Evolutionary conservation across 768 basidiomycete genomes (phyloP), one percentile per base, ranked within the genome.

Genomic region (Lactarius sp.): DNA sequence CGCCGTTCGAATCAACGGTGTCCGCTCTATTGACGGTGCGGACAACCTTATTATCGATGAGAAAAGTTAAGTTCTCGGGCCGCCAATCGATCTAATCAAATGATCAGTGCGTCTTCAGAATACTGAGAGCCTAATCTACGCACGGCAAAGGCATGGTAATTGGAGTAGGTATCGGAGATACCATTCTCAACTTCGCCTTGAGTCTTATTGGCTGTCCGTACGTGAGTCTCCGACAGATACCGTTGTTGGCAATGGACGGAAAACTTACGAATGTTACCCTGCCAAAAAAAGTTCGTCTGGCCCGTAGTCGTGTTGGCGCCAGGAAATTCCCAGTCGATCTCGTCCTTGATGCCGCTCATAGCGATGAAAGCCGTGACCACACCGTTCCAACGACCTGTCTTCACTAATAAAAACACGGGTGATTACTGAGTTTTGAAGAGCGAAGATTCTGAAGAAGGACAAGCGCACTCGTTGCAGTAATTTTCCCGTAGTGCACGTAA

Each of bases 311-410:
- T 86, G 20, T 74, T 70, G 52, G 76, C 77, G 6, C 89, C 88
- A 59, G 89, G 87, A 69, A 86, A 92, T 71, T 92, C 90, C 90
- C 91, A 92, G 67, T 93, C 90, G 56, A 93, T 89, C 71, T 92
- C 91, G 70, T 91, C 88, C 72, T 89, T 91, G 69, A 92, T 80
- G 67, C 87, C 83, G 18, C 75, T 77, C 92, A 93, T 93, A 6
- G 86, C 88, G 70, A 92, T 90, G 75, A 88, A 89, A 9, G 92
- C 92, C 0, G 87, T 86, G 58, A 95, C 87, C 7, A 94, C 85
- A 39, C 92, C 92, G 18, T 72, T 79, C 90, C 89, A 92, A 61
- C 83, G 82, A 47, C 88, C 84, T 0, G 90, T 87, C 76, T 91
- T 92, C 68, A 91, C 87, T 88, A 69, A 14, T 53, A 9, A 50